These are phyloP conservation scores for Aspergillus tanneri DNA, from an alignment of 2,329 filamentous ascomycete genomes.

Conservation along the genomic window DNA sequence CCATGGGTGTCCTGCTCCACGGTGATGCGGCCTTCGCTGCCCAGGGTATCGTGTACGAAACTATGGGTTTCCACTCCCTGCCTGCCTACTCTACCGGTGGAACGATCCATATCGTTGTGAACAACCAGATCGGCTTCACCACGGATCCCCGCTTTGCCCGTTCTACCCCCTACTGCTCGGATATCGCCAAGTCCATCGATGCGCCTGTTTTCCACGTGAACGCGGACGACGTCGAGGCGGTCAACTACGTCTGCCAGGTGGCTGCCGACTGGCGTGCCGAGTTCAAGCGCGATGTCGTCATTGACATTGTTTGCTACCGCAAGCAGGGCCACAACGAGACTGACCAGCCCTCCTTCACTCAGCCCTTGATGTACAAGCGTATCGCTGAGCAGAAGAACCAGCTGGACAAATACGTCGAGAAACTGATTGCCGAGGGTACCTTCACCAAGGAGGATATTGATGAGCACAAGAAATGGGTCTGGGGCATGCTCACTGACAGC, in stretches of 20 bases:
- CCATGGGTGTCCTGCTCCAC: slow-evolving; percentile 94
- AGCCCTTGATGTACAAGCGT: slow-evolving; percentile 98
- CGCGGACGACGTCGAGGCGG: slow-evolving; percentile 94
- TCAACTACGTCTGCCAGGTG: slow-evolving; percentile 97
- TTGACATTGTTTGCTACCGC: slow-evolving; percentile 97
- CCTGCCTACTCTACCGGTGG: slow-evolving; percentile 96
- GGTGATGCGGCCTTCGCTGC: slow-evolving; percentile 96
- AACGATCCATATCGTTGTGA: slow-evolving; percentile 94
- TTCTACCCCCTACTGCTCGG: slow-evolving; percentile 97
- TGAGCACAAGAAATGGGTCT: slow-evolving; percentile 99
- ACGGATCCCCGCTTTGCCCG: slow-evolving; percentile 96
- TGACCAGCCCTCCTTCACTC: slow-evolving; percentile 98
- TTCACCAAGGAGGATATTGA: slow-evolving; percentile 98
- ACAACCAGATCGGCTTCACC: slow-evolving; percentile 99
- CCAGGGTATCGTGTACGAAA: slow-evolving; percentile 97
- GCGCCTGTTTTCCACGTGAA: slow-evolving; percentile 99
- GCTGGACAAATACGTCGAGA: slow-evolving; percentile 86
- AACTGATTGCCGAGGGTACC: slow-evolving; percentile 85
- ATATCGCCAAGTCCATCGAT: slow-evolving; percentile 98
- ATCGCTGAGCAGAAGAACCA: slow-evolving; percentile 81
- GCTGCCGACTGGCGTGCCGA: slow-evolving; percentile 97
- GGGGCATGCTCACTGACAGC: slow-evolving; percentile 97
- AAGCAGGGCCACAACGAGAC: slow-evolving; percentile 99
- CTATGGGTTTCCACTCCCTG: slow-evolving; percentile 93
- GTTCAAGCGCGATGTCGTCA: slow-evolving; percentile 97